Evolutionary conservation across 2,329 filamentous ascomycete genomes (phyloP), one percentile per base, ranked within the genome.

Genomic region (Botryotinia calthae): DNA sequence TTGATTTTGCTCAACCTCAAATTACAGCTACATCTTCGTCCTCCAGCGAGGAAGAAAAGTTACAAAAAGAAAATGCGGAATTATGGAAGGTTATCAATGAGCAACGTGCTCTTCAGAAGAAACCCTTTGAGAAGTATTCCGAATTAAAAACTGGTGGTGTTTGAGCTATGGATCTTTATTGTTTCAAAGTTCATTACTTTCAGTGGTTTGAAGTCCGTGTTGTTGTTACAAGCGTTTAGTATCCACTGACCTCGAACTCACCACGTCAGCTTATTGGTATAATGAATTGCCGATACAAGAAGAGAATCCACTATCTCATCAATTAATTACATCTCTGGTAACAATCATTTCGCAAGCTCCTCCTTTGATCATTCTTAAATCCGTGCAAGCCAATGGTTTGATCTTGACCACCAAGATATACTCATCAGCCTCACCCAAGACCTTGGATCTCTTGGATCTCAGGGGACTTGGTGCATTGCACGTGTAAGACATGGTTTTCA

Each of bases 11-110:
- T 73, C 40, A 40, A 14, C 73, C 77, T 28, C 40, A n/a, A 28
- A 18, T 22, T 4, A 46, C 70, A 58, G 14, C 48, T 31, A 44
- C 10, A 28, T n/a, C 42, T 31, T 66, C 70, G 73, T 78, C 62
- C 79, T 81, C 72, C 80, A 84, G 73, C 77, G 82, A 67, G 81
- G 83, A 75, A 75, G 79, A 80, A 59, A 76, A 78, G 62, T 75
- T 81, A 42, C 74, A 72, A 66, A 82, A 81, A 71, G 84, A 86
- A 74, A 84, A 85, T 72, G 81, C 84, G 58, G 83, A 84, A 74
- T 79, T 86, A 20, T 83, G 83, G 79, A 80, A 83, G 63, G 82
- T 86, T 74, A 81, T 86, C 66, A 82, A 83, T 70, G 84, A 84
- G 74, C 83, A 85, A 74, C 81, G 81, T 22, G 80, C 80, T 10